Conservation (phyloP, 345 rosid genomes). For the Adansonia digitata region DNA sequence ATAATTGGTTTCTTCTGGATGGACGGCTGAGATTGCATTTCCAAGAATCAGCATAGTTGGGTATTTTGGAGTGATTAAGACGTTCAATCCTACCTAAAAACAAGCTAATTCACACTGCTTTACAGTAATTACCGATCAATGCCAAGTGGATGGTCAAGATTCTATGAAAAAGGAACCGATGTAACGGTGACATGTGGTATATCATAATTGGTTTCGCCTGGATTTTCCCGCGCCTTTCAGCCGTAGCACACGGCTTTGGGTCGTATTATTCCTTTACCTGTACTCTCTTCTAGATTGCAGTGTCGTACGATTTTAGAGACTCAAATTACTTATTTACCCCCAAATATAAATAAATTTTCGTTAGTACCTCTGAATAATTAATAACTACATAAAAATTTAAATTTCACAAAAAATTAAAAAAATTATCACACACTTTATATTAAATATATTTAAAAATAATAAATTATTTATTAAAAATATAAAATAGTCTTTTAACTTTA, state of each 20-base stretch:
- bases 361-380: too few relatives aligned
- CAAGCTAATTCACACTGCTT: background rate
- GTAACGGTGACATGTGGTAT: background rate
- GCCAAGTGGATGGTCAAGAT: slow-evolving; percentile 11
- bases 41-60: too few relatives aligned
- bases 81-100: background rate
- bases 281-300: background rate
- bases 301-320: background rate
- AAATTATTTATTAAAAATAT: too few relatives aligned
- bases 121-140: background rate
- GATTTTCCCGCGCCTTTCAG: slow-evolving; percentile 15
- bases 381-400: too few relatives aligned
- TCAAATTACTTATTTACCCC: too few relatives aligned
- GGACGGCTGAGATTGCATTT: slow-evolving; percentile 15
- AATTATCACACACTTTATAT: too few relatives aligned
- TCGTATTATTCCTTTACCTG: background rate
- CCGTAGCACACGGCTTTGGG: background rate
- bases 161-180: too few relatives aligned
- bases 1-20: background rate
- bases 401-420: too few relatives aligned
- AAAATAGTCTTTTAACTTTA: too few relatives aligned
- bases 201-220: background rate
- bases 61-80: slow-evolving; percentile 18
- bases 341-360: too few relatives aligned
- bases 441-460: too few relatives aligned